These are phyloP conservation scores for Helotiales sp. DNA, from an alignment of 2,329 filamentous ascomycete species.

Conservation along the genomic window DNA sequence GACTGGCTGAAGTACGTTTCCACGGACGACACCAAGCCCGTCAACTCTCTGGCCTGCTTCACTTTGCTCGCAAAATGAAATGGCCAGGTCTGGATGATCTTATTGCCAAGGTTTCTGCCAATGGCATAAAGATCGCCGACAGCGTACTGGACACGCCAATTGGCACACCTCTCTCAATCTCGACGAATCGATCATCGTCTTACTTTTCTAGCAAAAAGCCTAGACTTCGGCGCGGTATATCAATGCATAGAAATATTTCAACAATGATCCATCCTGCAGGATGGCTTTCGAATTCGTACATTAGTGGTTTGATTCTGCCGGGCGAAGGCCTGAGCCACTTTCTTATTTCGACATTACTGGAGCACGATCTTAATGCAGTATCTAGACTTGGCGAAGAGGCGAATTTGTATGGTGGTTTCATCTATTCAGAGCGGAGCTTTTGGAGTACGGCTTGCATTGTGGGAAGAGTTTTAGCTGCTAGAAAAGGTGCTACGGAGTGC, in stretches of 20 bases:
- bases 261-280: conserved; percentile 59
- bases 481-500: conserved; percentile 61
- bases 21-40: conserved; percentile 50
- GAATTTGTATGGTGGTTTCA: conserved; percentile 64
- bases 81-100: conserved; percentile 59
- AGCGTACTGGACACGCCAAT: conserved; percentile 27
- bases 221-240: conserved; percentile 24
- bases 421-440: conserved; percentile 64
- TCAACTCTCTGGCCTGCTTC: conserved; percentile 60
- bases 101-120: conserved; percentile 31
- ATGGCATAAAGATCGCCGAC: conserved; percentile 31
- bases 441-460: conserved; percentile 69
- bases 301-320: conserved; percentile 64
- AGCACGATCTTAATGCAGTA: conserved; percentile 62
- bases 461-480: conserved; percentile 63
- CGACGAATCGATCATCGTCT: conserved; percentile 30
- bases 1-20: conserved; percentile 38
- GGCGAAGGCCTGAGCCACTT: conserved; percentile 63
- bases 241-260: conserved; percentile 45
- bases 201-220: conserved; percentile 34
- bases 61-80: conserved; percentile 61
- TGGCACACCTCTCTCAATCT: conserved; percentile 32
- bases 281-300: conserved; percentile 68
- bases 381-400: conserved; percentile 58
- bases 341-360: conserved; percentile 64